A percentile compares a stretch with the other conserved stretches of the same genome.
phyloP scores from a whole-genome alignment of 2,329 filamentous ascomycete species.

The Calonectria honghensis region DNA sequence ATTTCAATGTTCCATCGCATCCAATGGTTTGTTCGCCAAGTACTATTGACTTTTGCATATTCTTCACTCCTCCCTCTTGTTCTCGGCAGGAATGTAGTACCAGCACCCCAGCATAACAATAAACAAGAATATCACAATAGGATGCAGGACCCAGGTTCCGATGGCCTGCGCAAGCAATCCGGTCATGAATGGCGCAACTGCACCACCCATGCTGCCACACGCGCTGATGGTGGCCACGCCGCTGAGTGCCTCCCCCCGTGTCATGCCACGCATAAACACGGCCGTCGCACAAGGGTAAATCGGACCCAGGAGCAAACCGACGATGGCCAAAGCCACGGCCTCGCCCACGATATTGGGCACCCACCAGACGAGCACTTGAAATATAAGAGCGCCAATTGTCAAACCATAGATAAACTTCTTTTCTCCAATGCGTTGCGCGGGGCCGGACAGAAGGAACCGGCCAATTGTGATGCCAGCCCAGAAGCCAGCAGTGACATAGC shows the following conservation, averaged over 20 bases:
- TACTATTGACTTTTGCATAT: too few species aligned
- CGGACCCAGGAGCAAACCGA: slow-evolving; percentile 85
- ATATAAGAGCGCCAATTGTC: slow-evolving; percentile 75
- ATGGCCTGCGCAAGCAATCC: slow-evolving; percentile 77
- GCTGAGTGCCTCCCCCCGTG: slow-evolving; percentile 75
- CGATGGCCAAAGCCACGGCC: slow-evolving; percentile 79
- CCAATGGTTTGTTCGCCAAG: background rate
- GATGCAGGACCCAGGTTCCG: slow-evolving; percentile 79
- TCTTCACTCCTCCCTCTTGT: slow-evolving; percentile 76
- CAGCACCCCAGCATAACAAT: slow-evolving; percentile 79
- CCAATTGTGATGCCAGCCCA: slow-evolving; percentile 86
- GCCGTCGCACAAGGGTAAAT: slow-evolving; percentile 84
- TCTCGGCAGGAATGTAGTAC: slow-evolving; percentile 73
- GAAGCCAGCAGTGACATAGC: slow-evolving; percentile 85
- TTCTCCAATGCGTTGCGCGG: slow-evolving; percentile 82
- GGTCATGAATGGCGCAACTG: slow-evolving; percentile 79
- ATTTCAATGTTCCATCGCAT: background rate
- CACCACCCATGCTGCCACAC: slow-evolving; percentile 81
- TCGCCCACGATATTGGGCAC: slow-evolving; percentile 84
- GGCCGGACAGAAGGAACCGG: slow-evolving; percentile 81
- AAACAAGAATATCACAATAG: slow-evolving; percentile 81
- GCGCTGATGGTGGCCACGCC: slow-evolving; percentile 81
- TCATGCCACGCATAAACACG: slow-evolving; percentile 77
- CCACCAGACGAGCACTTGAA: slow-evolving; percentile 87
- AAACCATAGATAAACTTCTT: slow-evolving; percentile 80